These are phyloP conservation scores for Lodderomyces orthopsilosis DNA, from an alignment of 1,139 yeast species.

Conservation along the genomic window DNA sequence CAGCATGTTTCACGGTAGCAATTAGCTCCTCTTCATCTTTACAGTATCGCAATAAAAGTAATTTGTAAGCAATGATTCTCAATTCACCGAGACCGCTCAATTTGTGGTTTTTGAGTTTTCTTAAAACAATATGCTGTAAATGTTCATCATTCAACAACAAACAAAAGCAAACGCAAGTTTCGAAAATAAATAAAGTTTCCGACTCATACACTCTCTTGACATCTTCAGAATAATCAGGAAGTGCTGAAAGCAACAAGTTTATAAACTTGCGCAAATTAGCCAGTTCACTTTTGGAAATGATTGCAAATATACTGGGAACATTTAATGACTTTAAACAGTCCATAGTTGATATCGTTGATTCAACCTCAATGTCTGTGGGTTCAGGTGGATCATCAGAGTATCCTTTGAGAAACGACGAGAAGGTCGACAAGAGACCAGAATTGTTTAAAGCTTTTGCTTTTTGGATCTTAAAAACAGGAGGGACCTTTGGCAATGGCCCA, in stretches of 20 bases:
- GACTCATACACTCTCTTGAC: conserved; percentile 51
- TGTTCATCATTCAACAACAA: conserved; percentile 41
- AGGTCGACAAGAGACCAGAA: conserved; percentile 76
- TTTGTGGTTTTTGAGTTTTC: conserved; percentile 18
- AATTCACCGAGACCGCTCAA: conserved; percentile 31
- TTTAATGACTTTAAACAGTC: conserved; percentile 77
- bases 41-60: conserved; percentile 38
- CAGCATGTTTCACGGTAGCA: conserved; percentile 25
- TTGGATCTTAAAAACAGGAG: conserved; percentile 63
- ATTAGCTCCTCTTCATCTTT: conserved; percentile 18
- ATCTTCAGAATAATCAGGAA: conserved; percentile 34
- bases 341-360: conserved; percentile 73
- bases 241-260: conserved; percentile 23
- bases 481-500: conserved; percentile 55
- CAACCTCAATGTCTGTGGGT: conserved; percentile 91
- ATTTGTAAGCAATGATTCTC: conserved; percentile 39
- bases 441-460: conserved; percentile 63
- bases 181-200: conserved; percentile 55
- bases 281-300: conserved; percentile 34
- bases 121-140: conserved; percentile 25
- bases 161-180: conserved; percentile 50
- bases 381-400: conserved; percentile 83
- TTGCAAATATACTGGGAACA: conserved; percentile 49
- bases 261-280: conserved; percentile 21
- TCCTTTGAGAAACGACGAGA: conserved; percentile 89